A percentile compares a stretch with the other conserved stretches of the same genome.
Evolutionary conservation across 148 eudicot genomes (phyloP).

Genomic region (Persicaria tinctoria): DNA sequence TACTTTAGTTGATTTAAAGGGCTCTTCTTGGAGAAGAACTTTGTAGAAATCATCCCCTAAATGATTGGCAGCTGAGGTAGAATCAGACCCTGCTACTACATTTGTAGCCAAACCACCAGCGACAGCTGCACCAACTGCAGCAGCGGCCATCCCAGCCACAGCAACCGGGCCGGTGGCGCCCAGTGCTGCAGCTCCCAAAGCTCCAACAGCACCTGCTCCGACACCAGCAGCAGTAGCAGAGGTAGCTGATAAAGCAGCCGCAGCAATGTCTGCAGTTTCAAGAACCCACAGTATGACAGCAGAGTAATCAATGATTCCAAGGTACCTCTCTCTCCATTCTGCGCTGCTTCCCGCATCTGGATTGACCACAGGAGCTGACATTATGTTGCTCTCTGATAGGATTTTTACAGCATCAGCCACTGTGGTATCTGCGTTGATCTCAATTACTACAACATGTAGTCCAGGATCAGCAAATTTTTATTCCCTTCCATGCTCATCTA

Average conservation of each 20-base stretch:
- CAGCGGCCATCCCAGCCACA: slow-evolving; percentile 64
- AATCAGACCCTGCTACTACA: slow-evolving; percentile 61
- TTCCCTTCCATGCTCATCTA: not conserved
- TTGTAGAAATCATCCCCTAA: slow-evolving; percentile 86
- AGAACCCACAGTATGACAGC: slow-evolving; percentile 83
- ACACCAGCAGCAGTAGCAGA: slow-evolving; percentile 84
- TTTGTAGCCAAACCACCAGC: slow-evolving; percentile 76
- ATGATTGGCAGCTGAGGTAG: slow-evolving; percentile 60
- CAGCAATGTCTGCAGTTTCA: slow-evolving; percentile 72
- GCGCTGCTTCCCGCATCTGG: slow-evolving; percentile 35
- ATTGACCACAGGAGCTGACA: slow-evolving; percentile 76
- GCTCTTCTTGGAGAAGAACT: slow-evolving; percentile 83
- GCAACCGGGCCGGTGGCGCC: slow-evolving; percentile 84
- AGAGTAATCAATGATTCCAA: slow-evolving; percentile 80
- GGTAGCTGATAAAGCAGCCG: slow-evolving; percentile 70
- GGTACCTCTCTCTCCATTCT: slow-evolving; percentile 68
- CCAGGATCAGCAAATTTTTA: not conserved
- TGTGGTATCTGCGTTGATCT: slow-evolving; percentile 57
- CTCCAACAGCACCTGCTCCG: slow-evolving; percentile 82
- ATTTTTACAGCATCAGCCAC: slow-evolving; percentile 67
- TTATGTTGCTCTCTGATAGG: slow-evolving; percentile 73
- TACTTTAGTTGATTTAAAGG: slow-evolving; percentile 85
- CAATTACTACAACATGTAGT: slow-evolving; percentile 50
- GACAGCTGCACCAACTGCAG: slow-evolving; percentile 82
- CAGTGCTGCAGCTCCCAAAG: slow-evolving; percentile 64